Evolutionary conservation across 768 basidiomycete species (phyloP).

Genomic region (Boletus patriciae): DNA sequence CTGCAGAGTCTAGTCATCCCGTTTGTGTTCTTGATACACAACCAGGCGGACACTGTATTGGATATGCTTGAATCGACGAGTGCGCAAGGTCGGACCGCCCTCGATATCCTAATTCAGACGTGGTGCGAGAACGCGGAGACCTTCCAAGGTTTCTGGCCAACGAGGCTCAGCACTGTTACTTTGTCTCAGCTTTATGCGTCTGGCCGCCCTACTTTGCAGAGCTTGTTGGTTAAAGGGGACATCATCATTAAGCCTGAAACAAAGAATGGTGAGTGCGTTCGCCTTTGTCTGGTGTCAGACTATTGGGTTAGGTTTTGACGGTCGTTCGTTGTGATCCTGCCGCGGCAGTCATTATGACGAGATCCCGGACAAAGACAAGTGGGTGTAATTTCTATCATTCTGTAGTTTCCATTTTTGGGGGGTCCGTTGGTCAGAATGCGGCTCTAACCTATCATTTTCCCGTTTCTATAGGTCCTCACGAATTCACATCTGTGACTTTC

Average conservation of each 20-base stretch:
- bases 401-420: constrained; percentile 1
- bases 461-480: constrained; percentile 65
- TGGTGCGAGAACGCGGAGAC: constrained; percentile 96
- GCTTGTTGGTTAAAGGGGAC: constrained; percentile 84
- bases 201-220: constrained; percentile 63
- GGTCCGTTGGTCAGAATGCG: neutral
- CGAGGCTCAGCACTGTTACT: constrained; percentile 80
- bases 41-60: constrained; percentile 79
- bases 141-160: constrained; percentile 94
- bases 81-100: constrained; percentile 58
- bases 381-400: constrained; percentile 32
- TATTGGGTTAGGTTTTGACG: constrained; percentile 14
- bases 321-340: constrained; percentile 24
- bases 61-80: constrained; percentile 69
- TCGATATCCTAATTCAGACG: constrained; percentile 86
- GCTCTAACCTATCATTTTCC: constrained; percentile 23
- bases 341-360: constrained; percentile 88
- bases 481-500: constrained; percentile 86
- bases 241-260: constrained; percentile 82
- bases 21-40: constrained; percentile 90
- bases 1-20: constrained; percentile 90
- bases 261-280: constrained; percentile 63
- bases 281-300: constrained; percentile 7
- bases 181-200: constrained; percentile 71
- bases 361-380: constrained; percentile 88